Evolutionary conservation across 164 flowering plant genomes (phyloP).

Genomic region (Brasenia schreberi): DNA sequence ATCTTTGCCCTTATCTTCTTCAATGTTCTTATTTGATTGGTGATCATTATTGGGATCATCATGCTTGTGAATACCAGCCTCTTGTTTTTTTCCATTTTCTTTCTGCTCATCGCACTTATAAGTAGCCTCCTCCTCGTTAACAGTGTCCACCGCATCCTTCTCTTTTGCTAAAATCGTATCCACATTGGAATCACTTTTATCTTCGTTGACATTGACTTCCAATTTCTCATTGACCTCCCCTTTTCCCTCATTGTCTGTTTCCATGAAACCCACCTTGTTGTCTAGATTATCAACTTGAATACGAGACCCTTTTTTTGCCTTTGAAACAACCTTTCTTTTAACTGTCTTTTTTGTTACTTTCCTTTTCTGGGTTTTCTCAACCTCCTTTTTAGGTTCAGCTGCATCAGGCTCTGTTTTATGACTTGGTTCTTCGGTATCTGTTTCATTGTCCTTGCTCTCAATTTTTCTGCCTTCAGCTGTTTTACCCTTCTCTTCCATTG

Average conservation of each 20-base stretch:
- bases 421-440: conserved; percentile 11
- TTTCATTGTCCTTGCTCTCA: conserved; percentile 12
- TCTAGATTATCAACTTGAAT: conserved; percentile 8
- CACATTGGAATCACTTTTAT: background rate
- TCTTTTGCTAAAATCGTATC: background rate
- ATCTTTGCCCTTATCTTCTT: conserved; percentile 17
- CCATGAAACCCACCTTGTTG: conserved; percentile 20
- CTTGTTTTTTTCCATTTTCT: background rate
- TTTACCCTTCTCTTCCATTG: conserved; percentile 7
- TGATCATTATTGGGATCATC: background rate
- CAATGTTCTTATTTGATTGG: background rate
- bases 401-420: background rate
- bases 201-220: background rate
- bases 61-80: background rate
- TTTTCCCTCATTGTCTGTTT: conserved; percentile 20
- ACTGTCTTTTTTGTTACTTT: conserved; percentile 16
- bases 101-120: background rate
- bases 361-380: conserved; percentile 11
- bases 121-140: background rate
- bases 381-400: background rate
- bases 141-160: background rate
- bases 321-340: background rate
- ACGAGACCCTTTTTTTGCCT: background rate
- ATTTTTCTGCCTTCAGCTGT: conserved; percentile 15
- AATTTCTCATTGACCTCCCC: conserved; percentile 36